phyloP scores from a whole-genome alignment of 1,139 yeast genomes.

The Pichia sp. region DNA sequence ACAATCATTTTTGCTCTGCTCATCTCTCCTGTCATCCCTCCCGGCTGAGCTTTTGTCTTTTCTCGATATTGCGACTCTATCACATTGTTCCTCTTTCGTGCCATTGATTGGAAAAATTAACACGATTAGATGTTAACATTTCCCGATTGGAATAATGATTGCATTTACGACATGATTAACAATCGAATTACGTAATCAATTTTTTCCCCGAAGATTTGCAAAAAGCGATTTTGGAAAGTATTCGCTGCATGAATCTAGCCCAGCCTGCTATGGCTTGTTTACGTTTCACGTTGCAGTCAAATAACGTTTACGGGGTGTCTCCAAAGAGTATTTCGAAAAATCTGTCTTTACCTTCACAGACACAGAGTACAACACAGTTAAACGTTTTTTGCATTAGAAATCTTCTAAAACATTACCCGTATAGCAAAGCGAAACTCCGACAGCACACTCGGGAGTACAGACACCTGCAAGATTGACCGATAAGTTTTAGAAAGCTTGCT shows the following conservation, averaged over 20 bases:
- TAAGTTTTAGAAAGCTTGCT: too few relatives aligned
- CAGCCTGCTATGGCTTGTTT: slow-evolving; percentile 2
- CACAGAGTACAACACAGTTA: too few relatives aligned
- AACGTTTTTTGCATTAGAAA: too few relatives aligned
- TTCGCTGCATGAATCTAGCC: slow-evolving; percentile 1
- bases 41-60: background rate
- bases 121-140: background rate
- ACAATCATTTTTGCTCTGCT: background rate
- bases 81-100: background rate
- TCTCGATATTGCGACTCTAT: background rate
- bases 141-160: background rate
- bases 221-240: background rate
- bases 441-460: too few relatives aligned
- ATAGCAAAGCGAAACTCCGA: too few relatives aligned
- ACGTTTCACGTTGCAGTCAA: slow-evolving; percentile 4
- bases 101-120: background rate
- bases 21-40: background rate
- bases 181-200: background rate
- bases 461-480: too few relatives aligned
- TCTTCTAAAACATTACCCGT: too few relatives aligned
- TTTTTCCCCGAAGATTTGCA: background rate
- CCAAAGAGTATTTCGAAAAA: too few relatives aligned
- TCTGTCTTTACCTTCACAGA: too few relatives aligned
- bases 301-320: too few relatives aligned
- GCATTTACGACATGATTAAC: background rate